Evolutionary conservation across 768 basidiomycete genomes (phyloP).

Genomic region (Tricholoma matsutake): DNA sequence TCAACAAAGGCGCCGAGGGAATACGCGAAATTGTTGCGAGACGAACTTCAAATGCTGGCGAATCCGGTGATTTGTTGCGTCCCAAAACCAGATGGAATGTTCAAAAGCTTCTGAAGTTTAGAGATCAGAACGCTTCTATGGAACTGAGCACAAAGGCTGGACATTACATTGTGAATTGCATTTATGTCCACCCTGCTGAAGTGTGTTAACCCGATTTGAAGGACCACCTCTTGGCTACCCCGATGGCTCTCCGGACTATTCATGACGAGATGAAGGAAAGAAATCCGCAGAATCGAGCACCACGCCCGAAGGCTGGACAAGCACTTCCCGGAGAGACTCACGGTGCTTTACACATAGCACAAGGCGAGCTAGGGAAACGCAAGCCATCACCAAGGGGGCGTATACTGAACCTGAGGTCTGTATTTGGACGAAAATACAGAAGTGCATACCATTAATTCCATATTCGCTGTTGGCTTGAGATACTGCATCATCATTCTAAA

Average conservation of each 20-base stretch:
- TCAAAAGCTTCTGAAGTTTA: conserved; percentile 67
- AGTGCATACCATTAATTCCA: conserved; percentile 13
- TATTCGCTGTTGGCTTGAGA: too few species aligned
- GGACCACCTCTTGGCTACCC: conserved; percentile 69
- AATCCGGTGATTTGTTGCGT: conserved; percentile 46
- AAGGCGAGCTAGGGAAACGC: conserved; percentile 44
- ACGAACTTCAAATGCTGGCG: conserved; percentile 32
- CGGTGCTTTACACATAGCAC: conserved; percentile 51
- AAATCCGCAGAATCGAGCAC: conserved; percentile 25
- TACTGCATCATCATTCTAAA: too few species aligned
- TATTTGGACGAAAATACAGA: conserved; percentile 32
- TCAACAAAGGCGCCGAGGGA: conserved; percentile 48
- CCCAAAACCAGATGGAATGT: conserved; percentile 72
- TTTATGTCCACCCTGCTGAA: not conserved
- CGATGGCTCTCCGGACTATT: conserved; percentile 47
- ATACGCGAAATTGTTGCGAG: conserved; percentile 50
- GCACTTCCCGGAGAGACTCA: conserved; percentile 55
- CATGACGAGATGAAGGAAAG: conserved; percentile 43
- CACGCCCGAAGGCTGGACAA: conserved; percentile 48
- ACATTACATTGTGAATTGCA: conserved; percentile 53
- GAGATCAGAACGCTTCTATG: conserved; percentile 41
- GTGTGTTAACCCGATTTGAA: conserved; percentile 25
- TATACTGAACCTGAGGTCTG: conserved; percentile 26
- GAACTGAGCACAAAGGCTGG: conserved; percentile 55
- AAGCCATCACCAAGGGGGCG: conserved; percentile 20